phyloP scores from a whole-genome alignment of 495 filamentous ascomycete genomes.

The Podospora pseudoanserina region DNA sequence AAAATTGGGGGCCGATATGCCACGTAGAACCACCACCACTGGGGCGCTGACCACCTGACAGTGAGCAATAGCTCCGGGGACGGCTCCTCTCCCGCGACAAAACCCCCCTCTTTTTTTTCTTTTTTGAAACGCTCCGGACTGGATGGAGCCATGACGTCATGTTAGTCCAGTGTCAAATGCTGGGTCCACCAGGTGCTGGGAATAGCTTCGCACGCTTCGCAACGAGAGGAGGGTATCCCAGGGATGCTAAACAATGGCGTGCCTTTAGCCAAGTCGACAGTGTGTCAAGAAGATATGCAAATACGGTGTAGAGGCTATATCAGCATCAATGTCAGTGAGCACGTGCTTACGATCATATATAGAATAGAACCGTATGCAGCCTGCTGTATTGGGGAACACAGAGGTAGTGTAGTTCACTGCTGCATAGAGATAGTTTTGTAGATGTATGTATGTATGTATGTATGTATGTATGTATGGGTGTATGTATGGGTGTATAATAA shows the following conservation, averaged over 20 bases:
- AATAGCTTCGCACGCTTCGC: background rate
- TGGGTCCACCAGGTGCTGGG: background rate
- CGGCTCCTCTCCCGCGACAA: background rate
- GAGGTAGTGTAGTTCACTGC: too few species aligned
- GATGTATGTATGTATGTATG: too few species aligned
- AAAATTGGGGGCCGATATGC: background rate
- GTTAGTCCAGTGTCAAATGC: background rate
- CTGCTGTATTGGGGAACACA: too few species aligned
- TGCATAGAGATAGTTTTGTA: too few species aligned
- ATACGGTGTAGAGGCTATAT: background rate
- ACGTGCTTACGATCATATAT: too few species aligned
- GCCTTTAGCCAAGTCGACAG: background rate
- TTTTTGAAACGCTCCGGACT: background rate
- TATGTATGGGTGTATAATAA: too few species aligned
- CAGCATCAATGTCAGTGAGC: too few species aligned
- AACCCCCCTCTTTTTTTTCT: background rate
- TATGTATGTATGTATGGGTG: too few species aligned
- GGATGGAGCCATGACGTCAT: conserved; percentile 3
- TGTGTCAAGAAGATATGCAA: background rate
- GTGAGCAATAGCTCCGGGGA: background rate
- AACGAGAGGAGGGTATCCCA: background rate
- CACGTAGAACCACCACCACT: background rate
- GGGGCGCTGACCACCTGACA: too few species aligned
- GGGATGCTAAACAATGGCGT: background rate
- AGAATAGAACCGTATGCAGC: too few species aligned